These are phyloP conservation scores for Colletotrichum noveboracense DNA, from an alignment of 2,329 filamentous ascomycete species.

Conservation along the genomic window DNA sequence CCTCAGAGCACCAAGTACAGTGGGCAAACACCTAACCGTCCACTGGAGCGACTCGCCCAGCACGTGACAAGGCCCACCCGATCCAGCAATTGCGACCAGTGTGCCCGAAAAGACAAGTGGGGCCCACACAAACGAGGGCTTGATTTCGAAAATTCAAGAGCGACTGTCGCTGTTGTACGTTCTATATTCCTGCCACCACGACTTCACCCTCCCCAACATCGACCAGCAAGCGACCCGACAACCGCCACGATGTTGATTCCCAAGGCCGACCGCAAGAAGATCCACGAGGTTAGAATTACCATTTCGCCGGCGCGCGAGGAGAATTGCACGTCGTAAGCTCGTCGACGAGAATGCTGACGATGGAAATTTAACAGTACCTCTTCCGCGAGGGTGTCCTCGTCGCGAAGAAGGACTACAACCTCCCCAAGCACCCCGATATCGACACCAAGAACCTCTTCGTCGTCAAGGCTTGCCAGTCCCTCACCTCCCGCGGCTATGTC, in stretches of 20 bases:
- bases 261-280: constrained; percentile 99
- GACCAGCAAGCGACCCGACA: constrained; percentile 40
- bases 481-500: constrained; percentile 97
- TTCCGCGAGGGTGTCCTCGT: constrained; percentile 94
- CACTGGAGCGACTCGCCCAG: not conserved
- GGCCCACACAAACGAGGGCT: not conserved
- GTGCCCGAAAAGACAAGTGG: not conserved
- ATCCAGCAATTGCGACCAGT: not conserved
- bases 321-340: not conserved
- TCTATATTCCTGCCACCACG: constrained; percentile 37
- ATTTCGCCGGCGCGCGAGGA: not conserved
- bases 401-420: constrained; percentile 99
- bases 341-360: constrained; percentile 22
- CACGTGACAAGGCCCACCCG: not conserved
- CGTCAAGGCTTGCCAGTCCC: constrained; percentile 98
- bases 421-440: constrained; percentile 96
- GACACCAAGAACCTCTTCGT: constrained; percentile 99
- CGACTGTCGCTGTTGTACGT: not conserved
- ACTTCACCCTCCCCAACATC: constrained; percentile 55
- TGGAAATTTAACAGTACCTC: constrained; percentile 72
- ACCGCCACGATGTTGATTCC: constrained; percentile 91
- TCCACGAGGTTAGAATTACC: constrained; percentile 73
- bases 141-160: constrained; percentile 39
- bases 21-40: not conserved
- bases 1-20: not conserved